Conservation (phyloP, 1,139 yeast genomes). For the Geotrichum reessii region DNA sequence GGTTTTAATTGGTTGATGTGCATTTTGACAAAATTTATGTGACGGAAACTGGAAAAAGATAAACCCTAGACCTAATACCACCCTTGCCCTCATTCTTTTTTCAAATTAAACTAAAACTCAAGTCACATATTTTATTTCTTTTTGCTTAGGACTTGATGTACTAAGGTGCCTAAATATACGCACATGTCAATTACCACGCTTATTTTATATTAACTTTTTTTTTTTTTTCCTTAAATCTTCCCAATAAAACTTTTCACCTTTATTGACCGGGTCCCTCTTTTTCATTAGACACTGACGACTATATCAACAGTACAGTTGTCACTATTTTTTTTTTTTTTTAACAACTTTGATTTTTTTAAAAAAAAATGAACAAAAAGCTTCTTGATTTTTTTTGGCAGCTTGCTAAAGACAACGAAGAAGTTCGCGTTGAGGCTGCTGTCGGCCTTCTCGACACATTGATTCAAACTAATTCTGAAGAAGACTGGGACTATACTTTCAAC, state of each 20-base stretch:
- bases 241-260: neutral
- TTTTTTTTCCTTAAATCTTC: neutral
- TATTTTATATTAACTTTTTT: neutral
- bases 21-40: too few species aligned
- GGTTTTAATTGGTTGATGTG: neutral
- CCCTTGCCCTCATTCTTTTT: neutral
- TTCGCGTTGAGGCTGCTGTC: conserved; percentile 69
- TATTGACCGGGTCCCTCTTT: neutral
- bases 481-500: conserved; percentile 77
- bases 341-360: neutral
- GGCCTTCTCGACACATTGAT: conserved; percentile 53
- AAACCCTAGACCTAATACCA: conserved; percentile 7
- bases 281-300: neutral
- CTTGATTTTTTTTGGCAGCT: conserved; percentile 69
- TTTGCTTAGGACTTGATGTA: neutral
- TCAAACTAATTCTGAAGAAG: conserved; percentile 44
- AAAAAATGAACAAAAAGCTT: conserved; percentile 7
- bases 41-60: neutral
- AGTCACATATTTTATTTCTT: neutral
- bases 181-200: neutral
- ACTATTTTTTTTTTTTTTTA: too few species aligned
- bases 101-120: neutral
- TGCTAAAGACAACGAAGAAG: conserved; percentile 70
- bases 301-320: neutral
- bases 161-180: neutral